phyloP scores from a whole-genome alignment of 345 rosid species.

The Eucalyptus tenuipes region DNA sequence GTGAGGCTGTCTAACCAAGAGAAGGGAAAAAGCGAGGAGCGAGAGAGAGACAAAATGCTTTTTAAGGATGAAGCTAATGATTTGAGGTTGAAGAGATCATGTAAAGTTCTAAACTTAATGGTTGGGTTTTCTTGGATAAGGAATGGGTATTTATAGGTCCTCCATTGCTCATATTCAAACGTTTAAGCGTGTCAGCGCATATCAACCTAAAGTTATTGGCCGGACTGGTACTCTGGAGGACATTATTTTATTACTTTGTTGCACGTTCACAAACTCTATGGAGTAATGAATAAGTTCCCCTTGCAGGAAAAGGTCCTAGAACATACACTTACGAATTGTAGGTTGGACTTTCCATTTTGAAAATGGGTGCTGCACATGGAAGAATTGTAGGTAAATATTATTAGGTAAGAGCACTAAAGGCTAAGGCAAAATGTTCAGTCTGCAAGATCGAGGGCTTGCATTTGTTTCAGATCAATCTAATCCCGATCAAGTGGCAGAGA shows the following conservation, averaged over 20 bases:
- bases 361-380: background rate
- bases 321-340: background rate
- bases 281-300: background rate
- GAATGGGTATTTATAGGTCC: background rate
- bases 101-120: background rate
- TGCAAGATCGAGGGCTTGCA: background rate
- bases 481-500: background rate
- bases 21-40: background rate
- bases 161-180: background rate
- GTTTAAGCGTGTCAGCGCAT: background rate
- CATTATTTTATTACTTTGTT: background rate
- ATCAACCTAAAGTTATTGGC: background rate
- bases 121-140: background rate
- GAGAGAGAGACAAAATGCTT: background rate
- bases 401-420: background rate
- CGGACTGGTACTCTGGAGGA: background rate
- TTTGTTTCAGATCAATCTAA: background rate
- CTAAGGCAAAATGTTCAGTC: background rate
- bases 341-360: background rate
- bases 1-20: background rate
- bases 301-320: background rate
- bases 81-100: background rate
- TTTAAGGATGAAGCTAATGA: background rate
- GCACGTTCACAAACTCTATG: background rate
- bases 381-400: background rate